Conservation (phyloP, 1,284 basidiomycete genomes). For the Vanrija sp. region DNA sequence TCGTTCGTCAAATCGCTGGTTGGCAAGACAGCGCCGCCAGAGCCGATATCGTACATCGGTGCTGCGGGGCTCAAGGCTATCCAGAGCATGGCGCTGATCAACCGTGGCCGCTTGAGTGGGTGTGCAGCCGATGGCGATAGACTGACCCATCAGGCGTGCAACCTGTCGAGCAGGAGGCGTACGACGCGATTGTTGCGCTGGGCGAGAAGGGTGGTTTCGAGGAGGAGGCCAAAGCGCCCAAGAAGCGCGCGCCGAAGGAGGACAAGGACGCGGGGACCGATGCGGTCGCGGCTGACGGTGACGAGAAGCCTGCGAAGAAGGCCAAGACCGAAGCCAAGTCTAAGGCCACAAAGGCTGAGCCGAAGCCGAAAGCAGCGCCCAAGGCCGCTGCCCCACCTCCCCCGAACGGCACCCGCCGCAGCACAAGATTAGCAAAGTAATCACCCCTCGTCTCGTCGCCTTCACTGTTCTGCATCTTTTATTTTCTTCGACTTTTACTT, state of each 20-base stretch:
- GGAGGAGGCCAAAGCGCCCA: constrained; percentile 2
- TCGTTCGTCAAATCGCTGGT: constrained; percentile 68
- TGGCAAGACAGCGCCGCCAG: constrained; percentile 48
- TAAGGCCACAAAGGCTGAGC: background rate
- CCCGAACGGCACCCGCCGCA: constrained; percentile 10
- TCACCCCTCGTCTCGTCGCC: background rate
- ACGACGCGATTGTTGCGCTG: constrained; percentile 62
- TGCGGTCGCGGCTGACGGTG: constrained; percentile 6
- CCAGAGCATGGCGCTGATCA: constrained; percentile 73
- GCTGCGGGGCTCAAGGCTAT: constrained; percentile 57
- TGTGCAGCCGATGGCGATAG: background rate
- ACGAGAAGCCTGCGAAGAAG: background rate
- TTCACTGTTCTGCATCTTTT: background rate
- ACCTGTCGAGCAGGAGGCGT: constrained; percentile 67
- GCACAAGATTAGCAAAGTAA: constrained; percentile 7
- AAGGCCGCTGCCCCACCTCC: too few relatives aligned
- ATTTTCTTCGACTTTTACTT: background rate
- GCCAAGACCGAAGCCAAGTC: constrained; percentile 12
- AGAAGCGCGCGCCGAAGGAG: background rate
- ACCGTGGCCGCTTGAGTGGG: constrained; percentile 78
- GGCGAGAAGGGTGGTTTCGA: constrained; percentile 62
- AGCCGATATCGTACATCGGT: constrained; percentile 63
- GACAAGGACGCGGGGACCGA: background rate
- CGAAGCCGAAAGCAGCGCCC: background rate
- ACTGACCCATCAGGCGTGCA: constrained; percentile 53